A percentile compares a stretch with the other conserved stretches of the same genome.
Evolutionary conservation across 1,284 basidiomycete genomes (phyloP).

Genomic region (Pyrrhoderma lamaoense): DNA sequence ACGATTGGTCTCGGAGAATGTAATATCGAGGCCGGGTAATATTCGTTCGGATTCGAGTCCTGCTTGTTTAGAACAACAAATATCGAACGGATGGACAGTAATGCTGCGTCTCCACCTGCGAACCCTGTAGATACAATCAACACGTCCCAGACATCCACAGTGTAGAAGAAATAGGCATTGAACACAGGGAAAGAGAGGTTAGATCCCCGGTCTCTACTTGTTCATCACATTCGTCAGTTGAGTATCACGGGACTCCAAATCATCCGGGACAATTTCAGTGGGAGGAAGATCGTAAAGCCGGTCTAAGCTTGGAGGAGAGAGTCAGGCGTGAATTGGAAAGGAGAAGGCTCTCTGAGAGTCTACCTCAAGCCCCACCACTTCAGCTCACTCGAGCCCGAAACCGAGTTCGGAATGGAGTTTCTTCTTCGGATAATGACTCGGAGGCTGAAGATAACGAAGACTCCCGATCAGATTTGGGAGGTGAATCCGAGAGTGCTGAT

Average conservation of each 20-base stretch:
- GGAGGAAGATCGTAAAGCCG: slow-evolving; percentile 15
- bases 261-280: slow-evolving; percentile 3
- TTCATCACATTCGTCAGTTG: slow-evolving; percentile 13
- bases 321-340: slow-evolving; percentile 11
- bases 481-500: too few relatives aligned
- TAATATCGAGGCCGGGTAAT: too few relatives aligned
- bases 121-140: too few relatives aligned
- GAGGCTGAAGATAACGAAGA: background rate
- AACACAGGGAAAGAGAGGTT: too few relatives aligned
- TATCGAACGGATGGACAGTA: background rate
- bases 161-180: too few relatives aligned
- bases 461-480: too few relatives aligned
- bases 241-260: background rate
- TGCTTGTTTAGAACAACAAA: background rate
- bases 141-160: too few relatives aligned
- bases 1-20: too few relatives aligned
- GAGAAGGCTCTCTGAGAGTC: background rate
- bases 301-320: slow-evolving; percentile 12
- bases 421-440: background rate
- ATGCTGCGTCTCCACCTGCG: background rate
- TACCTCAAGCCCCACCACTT: slow-evolving; percentile 2
- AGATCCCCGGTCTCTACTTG: background rate
- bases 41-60: too few relatives aligned
- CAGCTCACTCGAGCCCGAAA: background rate
- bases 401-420: background rate